phyloP scores from a whole-genome alignment of 371 early-diverging fungal genomes.

The Phascolomyces articulosus region DNA sequence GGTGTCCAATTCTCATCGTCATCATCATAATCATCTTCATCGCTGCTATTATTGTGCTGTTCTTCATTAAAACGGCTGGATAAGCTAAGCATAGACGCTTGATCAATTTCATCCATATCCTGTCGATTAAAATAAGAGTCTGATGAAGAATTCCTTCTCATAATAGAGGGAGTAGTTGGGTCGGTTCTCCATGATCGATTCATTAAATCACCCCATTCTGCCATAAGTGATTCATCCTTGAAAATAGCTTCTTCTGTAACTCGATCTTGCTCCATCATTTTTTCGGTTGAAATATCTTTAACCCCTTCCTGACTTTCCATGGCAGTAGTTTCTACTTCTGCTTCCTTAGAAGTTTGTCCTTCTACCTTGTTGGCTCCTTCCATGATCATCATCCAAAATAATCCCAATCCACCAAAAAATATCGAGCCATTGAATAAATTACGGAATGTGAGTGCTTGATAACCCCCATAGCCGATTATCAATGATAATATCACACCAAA shows the following conservation, averaged over 20 bases:
- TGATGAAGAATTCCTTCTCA: neutral
- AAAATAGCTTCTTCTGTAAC: slow-evolving; percentile 34
- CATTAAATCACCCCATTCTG: slow-evolving; percentile 37
- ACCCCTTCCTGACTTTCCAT: neutral
- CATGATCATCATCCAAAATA: slow-evolving; percentile 1
- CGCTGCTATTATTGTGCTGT: neutral
- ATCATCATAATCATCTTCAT: slow-evolving; percentile 10
- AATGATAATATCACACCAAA: neutral
- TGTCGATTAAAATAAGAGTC: slow-evolving; percentile 1
- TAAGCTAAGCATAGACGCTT: slow-evolving; percentile 7
- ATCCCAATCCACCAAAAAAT: slow-evolving; percentile 4
- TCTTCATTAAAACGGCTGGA: slow-evolving; percentile 16
- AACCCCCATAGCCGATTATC: neutral
- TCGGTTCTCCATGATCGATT: slow-evolving; percentile 38
- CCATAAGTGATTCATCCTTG: slow-evolving; percentile 22
- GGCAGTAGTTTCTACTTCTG: neutral
- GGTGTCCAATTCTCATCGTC: slow-evolving; percentile 7
- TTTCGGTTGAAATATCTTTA: neutral
- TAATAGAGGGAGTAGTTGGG: neutral
- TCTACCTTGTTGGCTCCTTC: slow-evolving; percentile 1
- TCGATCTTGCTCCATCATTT: slow-evolving; percentile 1
- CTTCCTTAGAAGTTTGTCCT: neutral
- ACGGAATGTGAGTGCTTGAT: slow-evolving; percentile 4
- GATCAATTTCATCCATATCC: slow-evolving; percentile 2
- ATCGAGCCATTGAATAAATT: neutral